phyloP scores from a whole-genome alignment of 192 early-diverging fungal genomes.

The Gryganskiella cystojenkinii region DNA sequence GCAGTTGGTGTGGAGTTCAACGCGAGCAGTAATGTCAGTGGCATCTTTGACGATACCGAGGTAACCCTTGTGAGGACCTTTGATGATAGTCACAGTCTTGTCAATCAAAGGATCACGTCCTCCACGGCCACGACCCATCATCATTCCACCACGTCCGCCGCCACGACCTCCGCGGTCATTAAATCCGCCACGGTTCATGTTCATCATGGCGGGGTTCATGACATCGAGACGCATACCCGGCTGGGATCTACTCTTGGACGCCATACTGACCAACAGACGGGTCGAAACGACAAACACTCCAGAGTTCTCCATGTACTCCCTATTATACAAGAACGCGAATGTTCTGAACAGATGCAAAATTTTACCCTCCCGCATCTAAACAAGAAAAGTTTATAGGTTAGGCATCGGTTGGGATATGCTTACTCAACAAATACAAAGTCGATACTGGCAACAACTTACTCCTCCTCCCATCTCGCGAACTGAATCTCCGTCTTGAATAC shows the following conservation, averaged over 20 bases:
- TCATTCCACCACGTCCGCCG: constrained; percentile 44
- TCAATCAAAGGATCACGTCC: constrained; percentile 69
- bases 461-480: constrained; percentile 79
- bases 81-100: constrained; percentile 84
- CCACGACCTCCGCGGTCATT: constrained; percentile 61
- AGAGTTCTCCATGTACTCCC: constrained; percentile 77
- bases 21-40: constrained; percentile 73
- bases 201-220: constrained; percentile 55
- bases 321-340: constrained; percentile 82
- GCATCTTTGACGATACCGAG: constrained; percentile 95
- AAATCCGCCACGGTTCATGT: constrained; percentile 48
- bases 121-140: constrained; percentile 63
- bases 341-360: constrained; percentile 88
- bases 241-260: constrained; percentile 51
- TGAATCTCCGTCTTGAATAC: constrained; percentile 73
- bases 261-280: constrained; percentile 69
- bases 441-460: constrained; percentile 17
- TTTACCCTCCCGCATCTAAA: constrained; percentile 66
- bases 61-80: constrained; percentile 97
- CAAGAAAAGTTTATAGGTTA: not conserved
- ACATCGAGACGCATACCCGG: constrained; percentile 54
- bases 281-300: constrained; percentile 82
- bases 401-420: not conserved
- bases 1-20: constrained; percentile 94
- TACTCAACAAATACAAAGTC: not conserved